A percentile compares a stretch with the other conserved stretches of the same genome.
Conservation (phyloP, 306 rosid genomes). For the Inga oerstediana region DNA sequence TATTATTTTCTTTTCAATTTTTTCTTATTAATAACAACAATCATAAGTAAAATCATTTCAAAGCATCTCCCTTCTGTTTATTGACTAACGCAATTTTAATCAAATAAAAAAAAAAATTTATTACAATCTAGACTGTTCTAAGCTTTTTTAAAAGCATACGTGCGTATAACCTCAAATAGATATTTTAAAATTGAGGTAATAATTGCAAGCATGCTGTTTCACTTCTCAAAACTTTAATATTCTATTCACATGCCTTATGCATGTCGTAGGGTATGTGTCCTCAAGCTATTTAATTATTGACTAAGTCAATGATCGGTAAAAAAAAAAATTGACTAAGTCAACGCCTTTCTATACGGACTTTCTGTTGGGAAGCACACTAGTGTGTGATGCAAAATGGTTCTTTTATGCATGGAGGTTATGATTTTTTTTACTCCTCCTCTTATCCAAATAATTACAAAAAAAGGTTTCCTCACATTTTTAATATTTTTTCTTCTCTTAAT, state of each 20-base stretch:
- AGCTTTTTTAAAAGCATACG: background rate
- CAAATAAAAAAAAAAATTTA: background rate
- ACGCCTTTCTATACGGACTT: background rate
- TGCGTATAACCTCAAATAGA: background rate
- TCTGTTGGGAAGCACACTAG: background rate
- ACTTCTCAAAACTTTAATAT: too few species aligned
- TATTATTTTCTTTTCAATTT: too few species aligned
- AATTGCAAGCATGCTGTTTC: background rate
- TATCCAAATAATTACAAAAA: background rate
- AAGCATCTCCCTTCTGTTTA: too few species aligned
- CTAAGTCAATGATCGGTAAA: background rate
- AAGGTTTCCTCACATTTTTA: background rate
- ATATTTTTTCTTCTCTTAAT: background rate
- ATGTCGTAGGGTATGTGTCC: background rate
- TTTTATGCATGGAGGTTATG: background rate
- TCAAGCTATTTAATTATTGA: background rate
- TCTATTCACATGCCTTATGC: background rate
- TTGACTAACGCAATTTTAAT: too few species aligned
- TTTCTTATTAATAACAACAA: background rate
- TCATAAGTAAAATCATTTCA: too few species aligned
- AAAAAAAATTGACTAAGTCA: background rate
- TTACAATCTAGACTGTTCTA: too few species aligned
- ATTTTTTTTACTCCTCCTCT: background rate
- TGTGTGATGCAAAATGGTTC: background rate
- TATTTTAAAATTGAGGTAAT: background rate